Evolutionary conservation across 2,329 filamentous ascomycete species (phyloP).

Genomic region (Penicillium brasilianum): DNA sequence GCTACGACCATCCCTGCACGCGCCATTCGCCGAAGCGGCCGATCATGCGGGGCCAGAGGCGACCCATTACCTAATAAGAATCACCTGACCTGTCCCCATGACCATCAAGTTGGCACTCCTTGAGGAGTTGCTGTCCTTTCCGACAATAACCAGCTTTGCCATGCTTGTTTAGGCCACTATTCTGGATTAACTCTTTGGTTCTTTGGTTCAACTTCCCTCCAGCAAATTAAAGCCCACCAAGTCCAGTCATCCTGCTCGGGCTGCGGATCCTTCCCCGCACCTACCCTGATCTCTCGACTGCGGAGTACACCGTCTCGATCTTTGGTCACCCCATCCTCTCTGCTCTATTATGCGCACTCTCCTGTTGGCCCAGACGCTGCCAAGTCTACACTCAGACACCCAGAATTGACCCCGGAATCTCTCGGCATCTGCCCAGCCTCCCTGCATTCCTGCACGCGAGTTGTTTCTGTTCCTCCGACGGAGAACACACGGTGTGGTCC

Average conservation of each 20-base stretch:
- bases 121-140: background rate
- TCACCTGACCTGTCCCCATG: conserved; percentile 27
- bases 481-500: background rate
- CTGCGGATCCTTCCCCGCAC: conserved; percentile 3
- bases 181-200: conserved; percentile 5
- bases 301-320: background rate
- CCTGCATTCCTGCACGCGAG: conserved; percentile 13
- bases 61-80: conserved; percentile 30
- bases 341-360: background rate
- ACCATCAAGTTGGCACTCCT: background rate
- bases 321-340: background rate
- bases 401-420: background rate
- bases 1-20: conserved; percentile 1
- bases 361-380: background rate
- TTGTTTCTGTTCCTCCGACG: background rate
- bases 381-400: background rate
- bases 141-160: background rate
- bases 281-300: background rate
- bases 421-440: conserved; percentile 5
- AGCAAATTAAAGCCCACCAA: background rate
- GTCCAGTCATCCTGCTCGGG: background rate
- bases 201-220: conserved; percentile 5
- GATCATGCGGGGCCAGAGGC: conserved; percentile 30
- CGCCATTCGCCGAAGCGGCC: conserved; percentile 21
- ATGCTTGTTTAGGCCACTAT: background rate